Base-by-base conservation (phyloP, 495 filamentous ascomycete species). In the Margaritispora aquatica region DNA sequence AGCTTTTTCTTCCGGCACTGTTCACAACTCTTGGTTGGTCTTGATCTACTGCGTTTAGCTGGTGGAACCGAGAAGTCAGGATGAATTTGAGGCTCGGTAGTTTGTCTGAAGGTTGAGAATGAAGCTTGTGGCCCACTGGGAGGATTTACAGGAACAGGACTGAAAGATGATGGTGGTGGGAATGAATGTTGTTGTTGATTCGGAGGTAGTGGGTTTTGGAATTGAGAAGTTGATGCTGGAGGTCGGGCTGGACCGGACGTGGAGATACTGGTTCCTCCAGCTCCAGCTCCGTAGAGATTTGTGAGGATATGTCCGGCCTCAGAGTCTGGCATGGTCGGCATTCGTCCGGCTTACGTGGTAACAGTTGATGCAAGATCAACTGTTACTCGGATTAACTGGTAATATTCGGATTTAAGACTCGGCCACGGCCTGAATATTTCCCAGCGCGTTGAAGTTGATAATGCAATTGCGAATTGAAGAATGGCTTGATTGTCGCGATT, bases 1-100 rank as follows among this genome's bases (percentile, higher is more conserved):
- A 66, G 23, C 23, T 66, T 66, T 47, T 66, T 66, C 26, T 48
- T 53, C 24, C 64, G 36, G 51, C 64, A 66, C 22, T 61, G 51
- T 31, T 61, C 58, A 56, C 58, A 61, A 22, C 41, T 51, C 53
- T 61, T 61, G 3, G 58, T 61, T 13, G 58, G 58, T 2, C 58
- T 11, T 2, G 26, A 36, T 24, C 58, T 31, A 3, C 24, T 34
- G 10, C 58, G 41, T n/a, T 60, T 60, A 11, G 50, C 24, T 26
- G 50, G 24, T 29, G 50, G 2, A 5, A 17, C 24, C 24, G 15
- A 52, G 50, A 17, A 52, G 1, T 26, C 17, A 21, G 15, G 48
- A 13, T 15, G 3, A 15, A 3, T 44, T 44, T 9, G 38, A 44
- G 38, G 38, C 15, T 44, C 38, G 3, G 38, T 17, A 2, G 8